phyloP scores from a whole-genome alignment of 441 rosid species.

The Caryocar brasiliense region DNA sequence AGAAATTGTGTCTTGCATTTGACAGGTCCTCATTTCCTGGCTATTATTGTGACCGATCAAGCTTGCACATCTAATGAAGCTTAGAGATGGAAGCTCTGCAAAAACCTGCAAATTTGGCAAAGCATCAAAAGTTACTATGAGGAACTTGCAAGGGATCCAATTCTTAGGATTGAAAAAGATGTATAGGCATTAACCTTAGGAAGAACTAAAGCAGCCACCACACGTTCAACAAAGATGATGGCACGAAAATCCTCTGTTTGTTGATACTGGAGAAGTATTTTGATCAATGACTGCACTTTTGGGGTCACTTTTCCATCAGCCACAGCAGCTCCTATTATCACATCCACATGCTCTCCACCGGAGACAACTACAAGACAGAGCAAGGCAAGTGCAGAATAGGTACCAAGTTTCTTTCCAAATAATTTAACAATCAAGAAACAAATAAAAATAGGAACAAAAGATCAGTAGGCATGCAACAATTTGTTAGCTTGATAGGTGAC shows the following conservation, averaged over 20 bases:
- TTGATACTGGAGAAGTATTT: constrained; percentile 81
- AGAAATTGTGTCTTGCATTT: constrained; percentile 92
- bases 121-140: not conserved
- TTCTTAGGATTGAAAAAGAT: not conserved
- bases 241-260: constrained; percentile 95
- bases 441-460: too few species aligned
- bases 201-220: constrained; percentile 95
- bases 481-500: too few species aligned
- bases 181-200: constrained; percentile 63
- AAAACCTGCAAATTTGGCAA: constrained; percentile 52
- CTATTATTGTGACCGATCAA: constrained; percentile 96
- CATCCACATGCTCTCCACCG: constrained; percentile 98
- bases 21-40: constrained; percentile 90
- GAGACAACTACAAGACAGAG: constrained; percentile 67
- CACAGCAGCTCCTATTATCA: constrained; percentile 90
- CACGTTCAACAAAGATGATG: constrained; percentile 95
- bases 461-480: too few species aligned
- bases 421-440: too few species aligned
- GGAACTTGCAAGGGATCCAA: constrained; percentile 2
- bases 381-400: constrained; percentile 10
- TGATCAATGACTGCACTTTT: constrained; percentile 84
- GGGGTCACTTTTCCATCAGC: constrained; percentile 99
- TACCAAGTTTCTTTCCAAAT: too few species aligned
- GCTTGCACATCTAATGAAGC: constrained; percentile 82
- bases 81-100: constrained; percentile 85